Base-by-base conservation (phyloP, 345 rosid genomes). In the Hibiscus mutabilis region DNA sequence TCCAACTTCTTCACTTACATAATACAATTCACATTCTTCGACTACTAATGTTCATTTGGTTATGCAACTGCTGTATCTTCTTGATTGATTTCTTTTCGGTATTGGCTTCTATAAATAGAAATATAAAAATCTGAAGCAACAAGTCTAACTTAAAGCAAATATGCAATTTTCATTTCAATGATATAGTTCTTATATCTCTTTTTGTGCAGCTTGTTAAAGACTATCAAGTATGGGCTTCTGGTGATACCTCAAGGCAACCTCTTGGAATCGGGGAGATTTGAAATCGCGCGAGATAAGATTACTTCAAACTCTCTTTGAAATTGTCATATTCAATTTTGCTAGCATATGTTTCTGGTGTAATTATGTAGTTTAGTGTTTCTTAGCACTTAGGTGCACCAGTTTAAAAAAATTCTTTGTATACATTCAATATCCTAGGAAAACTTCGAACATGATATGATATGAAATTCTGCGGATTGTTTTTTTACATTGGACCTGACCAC, bases 191-290 rank as follows among this genome's bases (percentile, higher is more conserved):
- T 29, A 68, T 18, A 11, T 47, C 10, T 69, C 55, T 49, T 40
- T 40, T 53, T 72, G 6, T 73, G 80, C 84, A 94, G 97, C 96
- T 94, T 60, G 85, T 81, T 1, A 89, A 91, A 79, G 97, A 94
- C 80, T 94, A 90, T 82, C 80, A 84, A 81, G 97, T 93, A 60
- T 94, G 97, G 97, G 96, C 97, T 14, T 80, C 96, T 22, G 95
- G 97, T 9, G 89, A 94, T 69, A 73, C 79, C 72, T 91, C 97
- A 66, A 90, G 97, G 78, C 97, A 94, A 85, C 85, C 96, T 31
- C 90, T 94, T 62, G 98, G 97, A 75, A 94, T 90, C 0, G 97
- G 97, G 33, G 79, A 94, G 82, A 90, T 94, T 66, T 91, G 84
- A 87, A 56, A 44, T 31, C 65, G 47, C 19, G 25, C 33, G 40